Conservation (phyloP, 148 eudicot species). For the Rheum nobile region DNA sequence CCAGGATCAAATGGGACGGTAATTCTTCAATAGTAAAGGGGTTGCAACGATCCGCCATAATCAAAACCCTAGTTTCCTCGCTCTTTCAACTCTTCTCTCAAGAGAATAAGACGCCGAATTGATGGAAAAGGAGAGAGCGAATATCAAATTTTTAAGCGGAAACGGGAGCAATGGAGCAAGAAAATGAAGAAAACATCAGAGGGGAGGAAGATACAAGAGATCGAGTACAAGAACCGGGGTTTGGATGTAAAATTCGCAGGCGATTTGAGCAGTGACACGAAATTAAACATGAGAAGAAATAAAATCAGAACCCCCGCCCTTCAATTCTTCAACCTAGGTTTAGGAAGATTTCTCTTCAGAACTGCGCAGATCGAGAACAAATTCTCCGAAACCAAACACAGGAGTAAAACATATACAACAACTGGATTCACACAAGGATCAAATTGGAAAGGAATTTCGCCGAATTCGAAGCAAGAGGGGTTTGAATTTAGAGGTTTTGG, state of each 20-base stretch:
- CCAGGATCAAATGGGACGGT: slow-evolving; percentile 72
- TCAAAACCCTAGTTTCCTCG: not conserved
- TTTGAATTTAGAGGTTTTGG: not conserved
- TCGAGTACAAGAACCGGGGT: slow-evolving; percentile 29
- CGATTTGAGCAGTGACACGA: slow-evolving; percentile 21
- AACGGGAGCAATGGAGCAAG: slow-evolving; percentile 41
- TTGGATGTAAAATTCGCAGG: slow-evolving; percentile 19
- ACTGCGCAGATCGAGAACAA: not conserved
- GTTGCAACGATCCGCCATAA: slow-evolving; percentile 44
- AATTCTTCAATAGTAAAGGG: slow-evolving; percentile 41
- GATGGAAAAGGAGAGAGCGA: not conserved
- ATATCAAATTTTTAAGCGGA: slow-evolving; percentile 52
- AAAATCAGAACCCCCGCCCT: slow-evolving; percentile 5
- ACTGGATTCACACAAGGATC: not conserved
- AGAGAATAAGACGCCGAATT: not conserved
- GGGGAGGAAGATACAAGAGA: slow-evolving; percentile 32
- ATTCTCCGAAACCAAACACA: not conserved
- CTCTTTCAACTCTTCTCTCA: not conserved
- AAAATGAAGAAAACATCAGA: slow-evolving; percentile 31
- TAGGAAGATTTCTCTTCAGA: not conserved
- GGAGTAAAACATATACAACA: not conserved
- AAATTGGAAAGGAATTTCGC: not conserved
- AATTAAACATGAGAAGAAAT: slow-evolving; percentile 50
- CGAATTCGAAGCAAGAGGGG: not conserved
- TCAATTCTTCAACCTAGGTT: not conserved